phyloP scores from a whole-genome alignment of 768 basidiomycete genomes.

The Suillus placidus region DNA sequence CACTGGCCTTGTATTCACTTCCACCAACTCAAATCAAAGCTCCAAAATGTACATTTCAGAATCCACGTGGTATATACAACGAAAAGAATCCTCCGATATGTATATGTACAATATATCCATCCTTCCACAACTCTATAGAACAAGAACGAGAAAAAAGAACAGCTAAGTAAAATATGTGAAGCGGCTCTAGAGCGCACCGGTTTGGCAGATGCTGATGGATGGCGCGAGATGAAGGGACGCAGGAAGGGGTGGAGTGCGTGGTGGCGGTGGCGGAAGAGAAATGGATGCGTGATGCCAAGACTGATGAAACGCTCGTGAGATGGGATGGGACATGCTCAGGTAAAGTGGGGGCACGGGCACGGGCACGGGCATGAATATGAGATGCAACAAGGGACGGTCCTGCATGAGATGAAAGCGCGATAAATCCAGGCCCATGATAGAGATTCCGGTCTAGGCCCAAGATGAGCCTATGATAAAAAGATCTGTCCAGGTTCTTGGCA shows the following conservation, averaged over 20 bases:
- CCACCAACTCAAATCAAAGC: too few relatives aligned
- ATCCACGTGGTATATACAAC: background rate
- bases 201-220: background rate
- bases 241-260: background rate
- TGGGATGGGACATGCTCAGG: background rate
- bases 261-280: background rate
- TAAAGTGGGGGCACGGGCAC: background rate
- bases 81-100: background rate
- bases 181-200: background rate
- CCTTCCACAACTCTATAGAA: background rate
- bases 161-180: background rate
- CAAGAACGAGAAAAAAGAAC: background rate
- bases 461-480: background rate
- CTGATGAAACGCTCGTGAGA: background rate
- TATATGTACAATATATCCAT: background rate
- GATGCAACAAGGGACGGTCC: background rate
- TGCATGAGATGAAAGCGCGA: background rate
- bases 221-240: background rate
- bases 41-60: background rate
- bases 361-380: background rate
- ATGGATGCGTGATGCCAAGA: background rate
- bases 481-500: background rate
- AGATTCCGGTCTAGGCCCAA: background rate
- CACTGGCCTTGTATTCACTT: background rate
- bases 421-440: background rate